Percentiles rank a stretch among this genome's conserved stretches.
phyloP scores from a whole-genome alignment of 2,329 filamentous ascomycete genomes.

The Diaporthe aspalathi region DNA sequence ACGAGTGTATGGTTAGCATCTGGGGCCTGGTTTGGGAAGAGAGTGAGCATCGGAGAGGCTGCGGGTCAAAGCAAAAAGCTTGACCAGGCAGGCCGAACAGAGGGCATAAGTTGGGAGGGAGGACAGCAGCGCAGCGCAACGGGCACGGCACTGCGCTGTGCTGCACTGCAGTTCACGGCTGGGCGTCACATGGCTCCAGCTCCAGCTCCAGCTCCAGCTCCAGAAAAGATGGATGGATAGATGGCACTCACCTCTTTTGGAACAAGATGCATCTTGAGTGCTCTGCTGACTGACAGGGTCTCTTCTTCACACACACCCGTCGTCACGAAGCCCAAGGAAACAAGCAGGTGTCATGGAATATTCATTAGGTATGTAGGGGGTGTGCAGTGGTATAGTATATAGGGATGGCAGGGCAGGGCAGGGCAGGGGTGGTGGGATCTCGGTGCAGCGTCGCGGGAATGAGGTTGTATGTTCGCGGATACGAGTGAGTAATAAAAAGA shows the following conservation, averaged over 20 bases:
- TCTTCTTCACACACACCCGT: slow-evolving; percentile 13
- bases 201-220: too few relatives aligned
- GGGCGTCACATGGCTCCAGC: slow-evolving; percentile 2
- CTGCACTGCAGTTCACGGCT: background rate
- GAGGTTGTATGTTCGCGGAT: slow-evolving; percentile 28
- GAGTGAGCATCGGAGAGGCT: slow-evolving; percentile 11
- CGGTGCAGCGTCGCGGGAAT: slow-evolving; percentile 13
- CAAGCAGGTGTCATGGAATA: slow-evolving; percentile 25
- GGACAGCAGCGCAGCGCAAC: background rate
- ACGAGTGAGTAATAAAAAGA: slow-evolving; percentile 33
- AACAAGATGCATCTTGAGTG: slow-evolving; percentile 50
- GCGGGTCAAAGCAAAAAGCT: slow-evolving; percentile 31
- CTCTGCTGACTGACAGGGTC: background rate
- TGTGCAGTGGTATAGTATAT: slow-evolving; percentile 10
- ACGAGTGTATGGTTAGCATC: slow-evolving; percentile 31
- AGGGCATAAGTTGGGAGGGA: background rate
- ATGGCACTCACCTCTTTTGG: slow-evolving; percentile 50
- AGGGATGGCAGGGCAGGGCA: background rate
- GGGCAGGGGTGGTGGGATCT: slow-evolving; percentile 1
- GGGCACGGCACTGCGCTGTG: slow-evolving; percentile 16
- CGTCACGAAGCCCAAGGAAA: slow-evolving; percentile 27
- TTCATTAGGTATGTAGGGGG: slow-evolving; percentile 16
- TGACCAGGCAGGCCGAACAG: slow-evolving; percentile 23
- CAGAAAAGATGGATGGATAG: background rate
- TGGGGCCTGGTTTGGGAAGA: background rate